Evolutionary conservation across 2,329 filamentous ascomycete species (phyloP), one percentile per base, ranked within the genome.

Genomic region (Nemania serpens): DNA sequence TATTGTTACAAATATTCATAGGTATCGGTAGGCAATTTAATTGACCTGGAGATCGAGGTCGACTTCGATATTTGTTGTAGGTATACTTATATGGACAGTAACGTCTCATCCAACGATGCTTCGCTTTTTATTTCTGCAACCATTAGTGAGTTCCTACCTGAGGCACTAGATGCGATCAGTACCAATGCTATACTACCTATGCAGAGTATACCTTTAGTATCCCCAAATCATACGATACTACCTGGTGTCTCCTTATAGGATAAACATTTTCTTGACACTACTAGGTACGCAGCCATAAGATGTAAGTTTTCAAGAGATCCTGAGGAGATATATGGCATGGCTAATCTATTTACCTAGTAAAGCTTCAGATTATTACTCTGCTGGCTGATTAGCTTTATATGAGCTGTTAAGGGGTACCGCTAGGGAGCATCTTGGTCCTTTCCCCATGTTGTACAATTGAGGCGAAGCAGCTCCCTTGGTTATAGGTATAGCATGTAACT

Each of bases 391-490:
- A 36, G 46, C 33, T 34, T 48, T 25, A 48, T 48, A 18, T 48
- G 34, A 48, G 46, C 46, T 12, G 25, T 36, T 25, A n/a, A 25
- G 20, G 17, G 11, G 10, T 46, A 45, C 25, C 15, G 5, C 43
- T 29, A 46, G 20, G 43, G 20, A 29, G 10, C 36, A 53, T 48
- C 60, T 64, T 64, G 69, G 63, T n/a, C 68, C 61, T 55, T 65
- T 69, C n/a, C n/a, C n/a, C n/a, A 61, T 66, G 18, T 67, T 68
- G 66, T 43, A 59, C 60, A 47, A 36, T 48, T 22, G 37, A n/a
- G n/a, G n/a, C n/a, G 68, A 67, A 70, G 68, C 67, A 66, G 63
- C 67, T 67, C 66, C 65, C 65, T 70, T 68, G 63, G 66, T 65
- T 66, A 29, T 29, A n/a, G n/a, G 4, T 29, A 29, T 29, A 29